Conservation (phyloP, 2,329 filamentous ascomycete species). For the Colletotrichum destructivum region DNA sequence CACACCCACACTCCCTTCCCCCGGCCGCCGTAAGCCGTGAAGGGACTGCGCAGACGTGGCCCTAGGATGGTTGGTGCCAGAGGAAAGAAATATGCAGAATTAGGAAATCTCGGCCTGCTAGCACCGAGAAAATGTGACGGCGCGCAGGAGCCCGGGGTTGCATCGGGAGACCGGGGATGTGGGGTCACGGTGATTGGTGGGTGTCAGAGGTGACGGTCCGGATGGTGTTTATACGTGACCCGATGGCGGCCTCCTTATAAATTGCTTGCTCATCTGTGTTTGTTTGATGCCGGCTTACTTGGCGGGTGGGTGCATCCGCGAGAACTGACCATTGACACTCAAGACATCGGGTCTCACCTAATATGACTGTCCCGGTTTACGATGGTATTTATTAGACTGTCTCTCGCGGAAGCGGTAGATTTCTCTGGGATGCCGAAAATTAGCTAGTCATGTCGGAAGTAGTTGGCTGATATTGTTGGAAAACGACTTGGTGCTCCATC, state of each 20-base stretch:
- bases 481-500: no score
- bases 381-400: no score
- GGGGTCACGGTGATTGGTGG: slow-evolving; percentile 25
- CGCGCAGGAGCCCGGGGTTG: slow-evolving; percentile 20
- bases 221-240: slow-evolving; percentile 11
- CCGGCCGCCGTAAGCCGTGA: not conserved
- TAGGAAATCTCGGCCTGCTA: slow-evolving; percentile 39
- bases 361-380: not conserved
- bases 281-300: not conserved
- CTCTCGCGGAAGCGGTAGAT: no score
- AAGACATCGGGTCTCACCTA: not conserved
- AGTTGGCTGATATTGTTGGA: no score
- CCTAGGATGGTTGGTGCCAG: slow-evolving; percentile 18
- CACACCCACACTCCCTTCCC: not conserved
- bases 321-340: not conserved
- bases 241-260: slow-evolving; percentile 12
- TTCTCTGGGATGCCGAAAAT: no score
- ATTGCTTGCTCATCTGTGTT: not conserved
- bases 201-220: not conserved
- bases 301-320: slow-evolving; percentile 8
- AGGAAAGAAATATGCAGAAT: slow-evolving; percentile 24
- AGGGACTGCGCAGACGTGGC: slow-evolving; percentile 4
- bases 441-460: no score
- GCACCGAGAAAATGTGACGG: slow-evolving; percentile 37
- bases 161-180: slow-evolving; percentile 25